These are phyloP conservation scores for Hypoxylon sp. DNA, from an alignment of 2,329 filamentous ascomycete genomes.

Conservation along the genomic window DNA sequence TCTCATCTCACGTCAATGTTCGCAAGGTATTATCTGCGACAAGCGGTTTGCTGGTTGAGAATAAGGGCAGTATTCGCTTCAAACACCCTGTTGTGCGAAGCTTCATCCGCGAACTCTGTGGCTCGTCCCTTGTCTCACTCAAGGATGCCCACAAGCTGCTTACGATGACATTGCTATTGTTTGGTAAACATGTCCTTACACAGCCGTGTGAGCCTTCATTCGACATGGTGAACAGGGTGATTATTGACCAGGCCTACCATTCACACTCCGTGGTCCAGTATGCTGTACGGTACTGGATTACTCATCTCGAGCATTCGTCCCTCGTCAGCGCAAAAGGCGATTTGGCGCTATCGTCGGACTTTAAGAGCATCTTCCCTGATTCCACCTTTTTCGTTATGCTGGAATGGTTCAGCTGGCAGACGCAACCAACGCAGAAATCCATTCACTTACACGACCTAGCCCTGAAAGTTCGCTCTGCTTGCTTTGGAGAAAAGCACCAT, in stretches of 20 bases:
- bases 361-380: constrained; percentile 55
- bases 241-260: constrained; percentile 47
- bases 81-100: constrained; percentile 54
- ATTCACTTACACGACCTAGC: constrained; percentile 53
- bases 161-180: constrained; percentile 54
- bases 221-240: constrained; percentile 47
- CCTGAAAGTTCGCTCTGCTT: constrained; percentile 54
- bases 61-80: constrained; percentile 54
- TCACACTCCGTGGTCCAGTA: constrained; percentile 53
- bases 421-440: constrained; percentile 43
- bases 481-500: constrained; percentile 55
- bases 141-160: constrained; percentile 55
- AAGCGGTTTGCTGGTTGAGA: constrained; percentile 53
- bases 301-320: constrained; percentile 55
- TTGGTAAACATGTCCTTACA: constrained; percentile 51
- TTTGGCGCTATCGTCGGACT: constrained; percentile 51
- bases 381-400: constrained; percentile 55
- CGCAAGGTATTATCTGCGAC: constrained; percentile 41
- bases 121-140: constrained; percentile 52
- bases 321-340: constrained; percentile 49
- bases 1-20: constrained; percentile 44
- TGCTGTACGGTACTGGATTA: constrained; percentile 55
- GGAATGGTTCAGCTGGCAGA: constrained; percentile 53
- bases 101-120: constrained; percentile 53
- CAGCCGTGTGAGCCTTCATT: constrained; percentile 49